Evolutionary conservation across 2,329 filamentous ascomycete species (phyloP), one percentile per base, ranked within the genome.

Genomic region (Hypoxylon sp.): DNA sequence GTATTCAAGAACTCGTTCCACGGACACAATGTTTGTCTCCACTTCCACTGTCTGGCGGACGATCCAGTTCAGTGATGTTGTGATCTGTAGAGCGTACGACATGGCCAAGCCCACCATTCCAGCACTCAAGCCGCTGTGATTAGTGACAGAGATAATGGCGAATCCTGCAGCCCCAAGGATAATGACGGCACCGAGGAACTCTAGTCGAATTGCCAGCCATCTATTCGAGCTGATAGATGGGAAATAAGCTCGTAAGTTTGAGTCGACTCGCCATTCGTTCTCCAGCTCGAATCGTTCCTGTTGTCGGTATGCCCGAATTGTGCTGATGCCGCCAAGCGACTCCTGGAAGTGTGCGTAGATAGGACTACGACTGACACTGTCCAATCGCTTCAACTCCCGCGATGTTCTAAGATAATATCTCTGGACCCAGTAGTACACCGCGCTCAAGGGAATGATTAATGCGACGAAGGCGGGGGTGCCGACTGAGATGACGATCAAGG

Each of bases 1-100:
- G 82, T 99, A 99, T 81, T 99, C 97, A 55, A 99, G 90, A 53
- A 99, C 95, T 77, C 96, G 92, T 86, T 99, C 96, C 40, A 99
- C 96, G 8, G 95, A 97, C 50, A 99, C 95, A 77, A 99, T 99
- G 81, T 99, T 99, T n/a, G 95, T 98, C 85, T 99, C 97, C n/a
- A 99, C 96, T 81, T 99, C 97, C 35, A 99, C 96, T 0, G 95
- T 98, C 82, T 99, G 96, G 66, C 97, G 90, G 57, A 99, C 96
- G 77, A 99, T 98, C 96, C 96, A 99, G 84, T 98, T 99, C 76
- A 99, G 88, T 37, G 95, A 97, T 73, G 95, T 93, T 1, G 96
- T 99, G 77, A 99, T 98, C 83, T 98, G 94, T 71, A 99, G 87
- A 42, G 95, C 96, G 82, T 98, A 98, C 51, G 95, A 97, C 94